Evolutionary conservation across 2,329 filamentous ascomycete genomes (phyloP).

Genomic region (Colletotrichum limetticola): DNA sequence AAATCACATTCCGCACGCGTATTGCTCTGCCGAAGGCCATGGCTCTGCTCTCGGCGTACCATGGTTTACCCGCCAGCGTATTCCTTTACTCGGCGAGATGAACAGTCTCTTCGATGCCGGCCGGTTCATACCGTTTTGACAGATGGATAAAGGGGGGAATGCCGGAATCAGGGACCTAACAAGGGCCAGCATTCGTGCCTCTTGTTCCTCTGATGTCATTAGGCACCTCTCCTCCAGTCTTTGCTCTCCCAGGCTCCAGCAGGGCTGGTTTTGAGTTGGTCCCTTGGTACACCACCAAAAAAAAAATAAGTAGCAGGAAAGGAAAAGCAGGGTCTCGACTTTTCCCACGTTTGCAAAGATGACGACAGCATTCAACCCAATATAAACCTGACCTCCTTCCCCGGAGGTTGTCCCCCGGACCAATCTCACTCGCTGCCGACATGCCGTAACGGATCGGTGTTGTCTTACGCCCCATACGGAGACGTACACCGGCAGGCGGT

Average conservation of each 20-base stretch:
- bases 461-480: not conserved
- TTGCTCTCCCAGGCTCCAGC: not conserved
- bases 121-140: not conserved
- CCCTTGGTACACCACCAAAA: conserved; percentile 16
- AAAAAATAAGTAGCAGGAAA: not conserved
- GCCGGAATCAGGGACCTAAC: not conserved
- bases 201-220: conserved; percentile 32
- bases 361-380: not conserved
- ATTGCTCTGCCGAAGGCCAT: not conserved
- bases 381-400: not conserved
- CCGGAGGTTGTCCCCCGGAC: conserved; percentile 19
- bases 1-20: not conserved
- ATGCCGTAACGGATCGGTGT: not conserved
- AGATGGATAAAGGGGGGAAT: not conserved
- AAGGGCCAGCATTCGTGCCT: not conserved
- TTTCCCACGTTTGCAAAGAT: not conserved
- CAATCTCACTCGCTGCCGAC: not conserved
- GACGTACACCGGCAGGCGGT: not conserved
- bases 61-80: not conserved
- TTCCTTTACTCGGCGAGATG: not conserved
- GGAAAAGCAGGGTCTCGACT: not conserved
- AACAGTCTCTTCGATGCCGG: not conserved
- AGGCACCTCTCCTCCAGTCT: conserved; percentile 7
- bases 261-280: conserved; percentile 23
- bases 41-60: not conserved